These are phyloP conservation scores for Termitomyces sp. DNA, from an alignment of 768 basidiomycete species.

Conservation along the genomic window DNA sequence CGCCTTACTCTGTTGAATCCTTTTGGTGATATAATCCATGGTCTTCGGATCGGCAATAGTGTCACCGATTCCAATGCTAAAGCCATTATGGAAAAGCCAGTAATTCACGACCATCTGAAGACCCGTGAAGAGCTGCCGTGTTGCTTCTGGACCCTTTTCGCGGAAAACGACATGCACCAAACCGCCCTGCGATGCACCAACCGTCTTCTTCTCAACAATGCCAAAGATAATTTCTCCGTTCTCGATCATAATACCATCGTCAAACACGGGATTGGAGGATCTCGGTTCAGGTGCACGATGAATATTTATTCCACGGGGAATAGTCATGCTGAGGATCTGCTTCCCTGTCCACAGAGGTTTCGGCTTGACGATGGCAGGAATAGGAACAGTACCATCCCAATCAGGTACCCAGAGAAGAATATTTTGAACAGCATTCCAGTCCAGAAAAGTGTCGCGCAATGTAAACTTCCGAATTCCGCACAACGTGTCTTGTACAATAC, in stretches of 20 bases:
- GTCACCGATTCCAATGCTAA: conserved; percentile 98
- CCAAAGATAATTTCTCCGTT: conserved; percentile 95
- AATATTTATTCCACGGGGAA: conserved; percentile 95
- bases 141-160: conserved; percentile 92
- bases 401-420: conserved; percentile 97
- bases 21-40: conserved; percentile 81
- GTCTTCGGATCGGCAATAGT: conserved; percentile 90
- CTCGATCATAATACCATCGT: conserved; percentile 94
- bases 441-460: conserved; percentile 89
- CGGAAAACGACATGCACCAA: conserved; percentile 95
- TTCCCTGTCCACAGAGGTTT: conserved; percentile 98
- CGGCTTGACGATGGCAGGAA: conserved; percentile 92
- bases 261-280: conserved; percentile 75
- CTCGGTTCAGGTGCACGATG: conserved; percentile 75
- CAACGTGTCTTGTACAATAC: conserved; percentile 97
- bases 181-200: conserved; percentile 92
- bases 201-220: conserved; percentile 98
- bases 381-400: conserved; percentile 93
- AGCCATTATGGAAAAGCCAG: conserved; percentile 98
- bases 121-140: conserved; percentile 86
- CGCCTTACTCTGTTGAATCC: conserved; percentile 75
- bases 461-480: conserved; percentile 98
- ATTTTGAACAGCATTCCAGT: conserved; percentile 95
- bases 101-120: conserved; percentile 95
- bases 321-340: conserved; percentile 87